phyloP scores from a whole-genome alignment of 1,284 basidiomycete genomes.

The Paramarasmius palmivorus region DNA sequence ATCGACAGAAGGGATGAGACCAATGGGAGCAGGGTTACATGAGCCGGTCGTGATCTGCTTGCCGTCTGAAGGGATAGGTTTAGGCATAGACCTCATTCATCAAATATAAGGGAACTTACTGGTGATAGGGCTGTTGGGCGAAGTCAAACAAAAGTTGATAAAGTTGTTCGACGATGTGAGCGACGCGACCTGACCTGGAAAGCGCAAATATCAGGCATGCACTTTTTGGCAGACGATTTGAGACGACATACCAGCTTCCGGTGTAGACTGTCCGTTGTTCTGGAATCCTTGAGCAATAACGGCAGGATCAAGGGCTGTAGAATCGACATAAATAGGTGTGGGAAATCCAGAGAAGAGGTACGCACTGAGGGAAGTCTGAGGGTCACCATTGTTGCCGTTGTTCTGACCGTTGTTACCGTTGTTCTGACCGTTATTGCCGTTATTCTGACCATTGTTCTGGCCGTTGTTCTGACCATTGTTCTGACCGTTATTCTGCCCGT shows the following conservation, averaged over 20 bases:
- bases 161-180: conserved; percentile 51
- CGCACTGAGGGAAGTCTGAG: conserved; percentile 31
- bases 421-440: not conserved
- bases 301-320: conserved; percentile 29
- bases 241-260: not conserved
- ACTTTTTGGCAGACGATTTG: too few species aligned
- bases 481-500: not conserved
- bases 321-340: not conserved
- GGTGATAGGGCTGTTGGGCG: conserved; percentile 29
- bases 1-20: conserved; percentile 36
- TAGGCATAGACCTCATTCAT: too few species aligned
- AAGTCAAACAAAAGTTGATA: conserved; percentile 43
- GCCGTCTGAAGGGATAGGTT: conserved; percentile 26
- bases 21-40: conserved; percentile 36
- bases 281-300: conserved; percentile 28
- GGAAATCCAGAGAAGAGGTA: not conserved
- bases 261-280: conserved; percentile 20
- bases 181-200: conserved; percentile 40
- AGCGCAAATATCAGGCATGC: not conserved
- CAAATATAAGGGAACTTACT: too few species aligned
- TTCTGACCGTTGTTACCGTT: not conserved
- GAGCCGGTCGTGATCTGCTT: conserved; percentile 31
- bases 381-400: conserved; percentile 7
- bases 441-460: not conserved
- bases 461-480: not conserved